Conservation (phyloP, 148 eudicot genomes). For the Persicaria maculosa region DNA sequence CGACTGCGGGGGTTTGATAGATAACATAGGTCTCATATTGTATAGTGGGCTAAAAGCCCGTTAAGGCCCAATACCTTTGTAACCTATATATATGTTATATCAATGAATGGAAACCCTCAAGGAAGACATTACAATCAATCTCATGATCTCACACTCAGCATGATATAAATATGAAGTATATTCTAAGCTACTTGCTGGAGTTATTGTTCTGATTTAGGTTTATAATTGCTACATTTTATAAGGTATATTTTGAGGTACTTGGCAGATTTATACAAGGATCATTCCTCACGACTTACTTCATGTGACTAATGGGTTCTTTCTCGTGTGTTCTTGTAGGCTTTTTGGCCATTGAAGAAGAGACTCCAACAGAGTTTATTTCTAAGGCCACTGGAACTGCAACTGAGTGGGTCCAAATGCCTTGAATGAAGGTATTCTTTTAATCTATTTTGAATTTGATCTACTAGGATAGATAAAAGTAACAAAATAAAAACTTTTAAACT, state of each 20-base stretch:
- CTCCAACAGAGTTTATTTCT: constrained; percentile 99
- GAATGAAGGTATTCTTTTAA: constrained; percentile 81
- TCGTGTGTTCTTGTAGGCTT: constrained; percentile 53
- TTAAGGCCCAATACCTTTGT: too few species aligned
- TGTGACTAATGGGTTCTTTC: constrained; percentile 26
- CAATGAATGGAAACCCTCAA: too few species aligned
- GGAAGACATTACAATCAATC: too few species aligned
- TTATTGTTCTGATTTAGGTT: too few species aligned
- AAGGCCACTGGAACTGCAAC: constrained; percentile 99
- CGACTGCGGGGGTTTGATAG: too few species aligned
- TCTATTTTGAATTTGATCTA: not conserved
- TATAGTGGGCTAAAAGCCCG: too few species aligned
- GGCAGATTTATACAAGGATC: constrained; percentile 1
- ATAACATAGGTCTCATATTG: too few species aligned
- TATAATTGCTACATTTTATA: too few species aligned
- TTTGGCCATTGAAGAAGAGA: constrained; percentile 99
- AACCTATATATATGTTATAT: too few species aligned
- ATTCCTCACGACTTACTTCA: constrained; percentile 27
- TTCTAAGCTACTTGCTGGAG: not conserved
- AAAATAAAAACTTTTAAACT: not conserved
- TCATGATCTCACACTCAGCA: too few species aligned
- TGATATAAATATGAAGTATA: constrained; percentile 78
- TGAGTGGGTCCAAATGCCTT: constrained; percentile 99
- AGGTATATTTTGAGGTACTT: not conserved
- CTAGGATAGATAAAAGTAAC: not conserved